Evolutionary conservation across 2,329 filamentous ascomycete genomes (phyloP), one percentile per base, ranked within the genome.

Genomic region (Aspergillus sp.): DNA sequence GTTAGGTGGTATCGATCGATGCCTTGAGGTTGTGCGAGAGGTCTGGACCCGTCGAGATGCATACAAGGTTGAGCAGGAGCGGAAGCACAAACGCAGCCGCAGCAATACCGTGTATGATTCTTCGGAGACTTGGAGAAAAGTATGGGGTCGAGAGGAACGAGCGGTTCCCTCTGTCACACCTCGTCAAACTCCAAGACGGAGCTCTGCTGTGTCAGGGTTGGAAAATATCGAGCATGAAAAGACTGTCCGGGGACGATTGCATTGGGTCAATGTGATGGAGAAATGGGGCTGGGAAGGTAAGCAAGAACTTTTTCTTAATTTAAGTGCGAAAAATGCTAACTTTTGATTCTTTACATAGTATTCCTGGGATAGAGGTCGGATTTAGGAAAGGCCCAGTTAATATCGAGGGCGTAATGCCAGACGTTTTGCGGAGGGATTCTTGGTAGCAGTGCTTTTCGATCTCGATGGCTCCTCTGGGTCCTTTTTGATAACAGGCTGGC

Each of bases 221-320:
- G 66, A 73, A 49, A 68, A 73, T 38, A 71, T 81, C 51, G 78
- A 83, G 50, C 71, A 71, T 46, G 79, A 83, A 44, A 77, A 80
- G 58, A 85, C 82, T 3, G 81, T 86, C n/a, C 75, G 80, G 53
- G 83, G 84, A 3, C 73, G 73, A 41, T 66, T 84, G 58, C 84
- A 87, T 65, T 87, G 84, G 84, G 71, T 85, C 7, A 80, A 82
- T 33, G 82, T 87, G 38, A 86, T 86, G 84, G 78, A 77, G 52
- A 83, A 86, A 55, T 85, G 81, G 81, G 71, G 74, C n/a, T 87
- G 84, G 83, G 83, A 86, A 75, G 78, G 83, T 85, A 70, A 69
- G 76, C 45, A 53, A 43, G 23, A 15, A 22, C 41, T 44, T 37
- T 47, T 23, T 41, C 41, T 15, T 39, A 23, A n/a, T 46, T 41